Evolutionary conservation across 805 yeast genomes (phyloP), one percentile per base, ranked within the genome.

Genomic region (Myxozyma nipponensis): DNA sequence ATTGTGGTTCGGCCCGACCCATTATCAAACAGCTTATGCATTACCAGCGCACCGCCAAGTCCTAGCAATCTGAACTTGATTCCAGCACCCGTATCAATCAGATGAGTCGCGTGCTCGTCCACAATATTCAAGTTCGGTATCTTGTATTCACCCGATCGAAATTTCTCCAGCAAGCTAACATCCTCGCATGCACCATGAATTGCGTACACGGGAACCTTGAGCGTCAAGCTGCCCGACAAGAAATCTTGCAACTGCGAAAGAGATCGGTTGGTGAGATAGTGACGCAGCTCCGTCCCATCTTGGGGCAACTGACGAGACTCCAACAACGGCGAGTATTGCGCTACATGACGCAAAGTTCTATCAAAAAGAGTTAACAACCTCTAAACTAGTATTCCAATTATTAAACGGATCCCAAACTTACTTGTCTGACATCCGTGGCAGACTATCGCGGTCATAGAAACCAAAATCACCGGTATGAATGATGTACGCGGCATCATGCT

Each of bases 381-480:
- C 18, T 7, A 7, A 45, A n/a, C 10, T 18, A 7, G 17, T 21
- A 7, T 28, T 28, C 13, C 10, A 28, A 35, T 35, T 35, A 7
- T 26, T 19, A 15, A 46, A 17, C 6, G 15, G 2, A 35, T 21
- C 30, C 13, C n/a, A 21, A 18, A 22, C 66, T 60, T 78, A 82
- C 44, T 74, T 78, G 61, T 75, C 82, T 63, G 76, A 77, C 49
- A 79, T 81, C 60, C 71, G 69, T 21, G 66, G 69, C 4, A 83
- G 72, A 39, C 84, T 77, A 17, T 74, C 76, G 32, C 68, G 68
- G 60, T 84, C 85, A 68, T 84, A 79, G 63, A 85, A 83, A 10
- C 95, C 95, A 69, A 84, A 84, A 53, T 81, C 82, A n/a, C 91
- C 90, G 3, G 87, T 81, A 62, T 84, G 89, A 13, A 84, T 71